A percentile compares a stretch with the other conserved stretches of the same genome.
Conservation (phyloP, 169 alveolate genomes). For the Plasmodium fragile region DNA sequence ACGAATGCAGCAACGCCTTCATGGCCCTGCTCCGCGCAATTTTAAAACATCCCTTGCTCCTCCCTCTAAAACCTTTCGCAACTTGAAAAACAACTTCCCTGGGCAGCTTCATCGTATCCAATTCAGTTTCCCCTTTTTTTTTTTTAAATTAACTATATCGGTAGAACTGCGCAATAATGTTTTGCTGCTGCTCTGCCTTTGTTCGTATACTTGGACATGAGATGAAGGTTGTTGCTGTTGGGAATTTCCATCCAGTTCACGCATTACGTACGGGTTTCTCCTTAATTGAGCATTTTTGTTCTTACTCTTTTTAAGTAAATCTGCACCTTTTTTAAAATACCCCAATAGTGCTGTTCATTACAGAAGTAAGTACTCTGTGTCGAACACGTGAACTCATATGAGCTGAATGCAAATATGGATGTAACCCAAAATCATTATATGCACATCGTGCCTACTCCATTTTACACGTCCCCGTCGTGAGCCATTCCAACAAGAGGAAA, state of each 20-base stretch:
- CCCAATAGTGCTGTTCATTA: not conserved
- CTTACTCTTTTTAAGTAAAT: not conserved
- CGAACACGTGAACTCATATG: not conserved
- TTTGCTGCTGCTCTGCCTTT: not conserved
- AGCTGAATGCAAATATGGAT: not conserved
- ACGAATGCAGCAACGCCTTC: slow-evolving; percentile 84
- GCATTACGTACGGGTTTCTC: not conserved
- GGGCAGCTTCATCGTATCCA: slow-evolving; percentile 82
- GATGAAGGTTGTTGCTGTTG: not conserved
- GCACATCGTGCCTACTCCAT: not conserved
- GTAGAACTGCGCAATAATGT: not conserved
- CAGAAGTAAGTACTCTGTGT: not conserved
- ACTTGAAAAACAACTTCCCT: slow-evolving; percentile 85
- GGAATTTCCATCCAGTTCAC: not conserved
- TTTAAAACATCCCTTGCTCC: slow-evolving; percentile 86
- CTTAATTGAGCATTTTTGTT: not conserved
- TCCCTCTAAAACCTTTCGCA: slow-evolving; percentile 86
- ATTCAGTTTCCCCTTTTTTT: not conserved
- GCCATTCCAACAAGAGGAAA: not conserved
- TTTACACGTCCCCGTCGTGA: not conserved
- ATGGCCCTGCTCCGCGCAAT: slow-evolving; percentile 85
- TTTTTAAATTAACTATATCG: not conserved
- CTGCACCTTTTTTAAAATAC: not conserved
- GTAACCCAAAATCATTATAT: not conserved
- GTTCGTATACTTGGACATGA: not conserved